A percentile compares a stretch with the other conserved stretches of the same genome.
Evolutionary conservation across 805 yeast genomes (phyloP).

Genomic region (Sugiyamaella marilandica): DNA sequence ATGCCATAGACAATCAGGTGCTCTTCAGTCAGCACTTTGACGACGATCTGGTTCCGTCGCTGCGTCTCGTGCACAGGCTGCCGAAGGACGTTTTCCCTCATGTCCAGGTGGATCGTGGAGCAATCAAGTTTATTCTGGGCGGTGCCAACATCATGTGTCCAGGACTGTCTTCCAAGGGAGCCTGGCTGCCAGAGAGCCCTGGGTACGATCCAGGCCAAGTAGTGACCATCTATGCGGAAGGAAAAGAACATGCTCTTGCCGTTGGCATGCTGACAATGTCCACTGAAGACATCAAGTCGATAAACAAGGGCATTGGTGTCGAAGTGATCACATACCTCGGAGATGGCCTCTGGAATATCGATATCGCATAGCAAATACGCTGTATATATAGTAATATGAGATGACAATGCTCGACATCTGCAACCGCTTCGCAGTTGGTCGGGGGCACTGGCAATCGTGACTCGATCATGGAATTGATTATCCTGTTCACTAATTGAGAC

Average conservation of each 20-base stretch:
- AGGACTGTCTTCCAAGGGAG: slow-evolving; percentile 82
- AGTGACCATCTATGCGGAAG: slow-evolving; percentile 85
- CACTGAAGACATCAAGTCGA: slow-evolving; percentile 76
- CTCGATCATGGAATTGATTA: too few relatives aligned
- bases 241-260: slow-evolving; percentile 86
- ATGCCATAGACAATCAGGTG: slow-evolving; percentile 66
- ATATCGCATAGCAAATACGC: background rate
- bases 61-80: slow-evolving; percentile 42
- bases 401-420: too few relatives aligned
- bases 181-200: slow-evolving; percentile 69
- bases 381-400: too few relatives aligned
- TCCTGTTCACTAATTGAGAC: too few relatives aligned
- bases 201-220: slow-evolving; percentile 59
- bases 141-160: slow-evolving; percentile 98
- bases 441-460: too few relatives aligned
- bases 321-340: slow-evolving; percentile 80
- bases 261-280: slow-evolving; percentile 85
- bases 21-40: slow-evolving; percentile 78
- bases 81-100: slow-evolving; percentile 72
- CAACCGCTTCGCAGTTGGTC: too few relatives aligned
- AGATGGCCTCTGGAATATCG: slow-evolving; percentile 57
- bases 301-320: slow-evolving; percentile 85
- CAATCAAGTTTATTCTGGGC: slow-evolving; percentile 88
- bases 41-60: slow-evolving; percentile 68
- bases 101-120: slow-evolving; percentile 92